Evolutionary conservation across 1,284 basidiomycete genomes (phyloP).

Genomic region (Leucoagaricus sp.): DNA sequence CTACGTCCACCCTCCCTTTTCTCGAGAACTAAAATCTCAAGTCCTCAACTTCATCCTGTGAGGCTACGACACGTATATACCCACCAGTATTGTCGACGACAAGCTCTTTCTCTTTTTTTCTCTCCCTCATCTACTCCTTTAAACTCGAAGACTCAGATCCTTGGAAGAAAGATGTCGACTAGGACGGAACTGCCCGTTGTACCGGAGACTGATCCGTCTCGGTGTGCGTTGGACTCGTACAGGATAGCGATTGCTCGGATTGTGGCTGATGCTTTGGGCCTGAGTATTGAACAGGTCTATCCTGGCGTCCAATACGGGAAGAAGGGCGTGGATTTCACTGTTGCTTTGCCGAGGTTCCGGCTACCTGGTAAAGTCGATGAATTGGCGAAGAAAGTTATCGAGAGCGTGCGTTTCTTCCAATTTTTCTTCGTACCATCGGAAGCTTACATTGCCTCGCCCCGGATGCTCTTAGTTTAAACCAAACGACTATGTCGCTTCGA

Average conservation of each 20-base stretch:
- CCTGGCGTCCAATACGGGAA: constrained; percentile 88
- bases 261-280: constrained; percentile 70
- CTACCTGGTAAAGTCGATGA: constrained; percentile 84
- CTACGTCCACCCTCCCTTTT: neutral
- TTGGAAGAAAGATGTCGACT: neutral
- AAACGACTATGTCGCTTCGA: constrained; percentile 67
- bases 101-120: neutral
- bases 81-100: neutral
- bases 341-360: constrained; percentile 91
- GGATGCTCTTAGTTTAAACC: constrained; percentile 76
- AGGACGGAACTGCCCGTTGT: constrained; percentile 50
- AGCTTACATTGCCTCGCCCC: neutral
- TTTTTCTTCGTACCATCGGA: neutral
- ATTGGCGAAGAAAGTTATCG: constrained; percentile 74
- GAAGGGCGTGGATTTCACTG: constrained; percentile 90
- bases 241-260: constrained; percentile 81
- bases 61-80: neutral
- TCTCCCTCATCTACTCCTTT: neutral
- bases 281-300: constrained; percentile 78
- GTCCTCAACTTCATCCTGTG: neutral
- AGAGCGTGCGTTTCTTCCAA: constrained; percentile 54
- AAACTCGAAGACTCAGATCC: neutral
- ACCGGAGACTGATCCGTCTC: constrained; percentile 69
- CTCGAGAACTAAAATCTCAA: neutral
- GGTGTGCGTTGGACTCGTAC: constrained; percentile 83